phyloP scores from a whole-genome alignment of 306 rosid genomes.

The Prinsepia uniflora region DNA sequence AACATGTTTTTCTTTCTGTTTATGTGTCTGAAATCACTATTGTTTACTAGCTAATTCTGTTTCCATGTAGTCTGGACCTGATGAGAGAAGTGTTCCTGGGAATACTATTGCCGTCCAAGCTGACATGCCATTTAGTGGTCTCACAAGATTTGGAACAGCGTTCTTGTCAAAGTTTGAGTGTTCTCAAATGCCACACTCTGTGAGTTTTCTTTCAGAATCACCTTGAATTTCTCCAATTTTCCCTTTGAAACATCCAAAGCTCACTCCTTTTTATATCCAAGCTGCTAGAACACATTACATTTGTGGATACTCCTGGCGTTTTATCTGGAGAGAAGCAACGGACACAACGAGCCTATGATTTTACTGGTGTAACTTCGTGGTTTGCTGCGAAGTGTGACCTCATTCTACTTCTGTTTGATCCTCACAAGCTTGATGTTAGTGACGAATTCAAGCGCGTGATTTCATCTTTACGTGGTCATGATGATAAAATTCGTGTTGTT shows the following conservation, averaged over 20 bases:
- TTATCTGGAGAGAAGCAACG: constrained; percentile 97
- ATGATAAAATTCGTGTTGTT: constrained; percentile 90
- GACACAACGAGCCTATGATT: constrained; percentile 80
- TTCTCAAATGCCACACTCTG: constrained; percentile 95
- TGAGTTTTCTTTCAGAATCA: constrained; percentile 34
- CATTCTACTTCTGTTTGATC: constrained; percentile 87
- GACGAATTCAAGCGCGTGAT: constrained; percentile 97
- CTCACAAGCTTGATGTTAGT: constrained; percentile 94
- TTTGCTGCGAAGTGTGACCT: constrained; percentile 93
- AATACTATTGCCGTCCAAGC: constrained; percentile 96
- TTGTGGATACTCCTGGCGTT: constrained; percentile 98
- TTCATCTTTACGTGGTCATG: constrained; percentile 78
- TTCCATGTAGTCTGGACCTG: constrained; percentile 70
- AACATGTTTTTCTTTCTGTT: not conserved
- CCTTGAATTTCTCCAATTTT: not conserved
- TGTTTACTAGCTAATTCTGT: not conserved
- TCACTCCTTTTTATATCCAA: constrained; percentile 22
- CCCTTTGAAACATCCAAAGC: constrained; percentile 16
- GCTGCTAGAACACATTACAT: constrained; percentile 83
- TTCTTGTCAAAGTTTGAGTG: constrained; percentile 95
- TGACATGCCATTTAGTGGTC: constrained; percentile 92
- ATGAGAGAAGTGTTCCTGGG: constrained; percentile 96
- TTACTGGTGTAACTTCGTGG: constrained; percentile 97
- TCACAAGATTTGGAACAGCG: constrained; percentile 74
- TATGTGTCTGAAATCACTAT: not conserved